These are phyloP conservation scores for Emericellopsis terricola DNA, from an alignment of 495 filamentous ascomycete genomes.

Conservation along the genomic window DNA sequence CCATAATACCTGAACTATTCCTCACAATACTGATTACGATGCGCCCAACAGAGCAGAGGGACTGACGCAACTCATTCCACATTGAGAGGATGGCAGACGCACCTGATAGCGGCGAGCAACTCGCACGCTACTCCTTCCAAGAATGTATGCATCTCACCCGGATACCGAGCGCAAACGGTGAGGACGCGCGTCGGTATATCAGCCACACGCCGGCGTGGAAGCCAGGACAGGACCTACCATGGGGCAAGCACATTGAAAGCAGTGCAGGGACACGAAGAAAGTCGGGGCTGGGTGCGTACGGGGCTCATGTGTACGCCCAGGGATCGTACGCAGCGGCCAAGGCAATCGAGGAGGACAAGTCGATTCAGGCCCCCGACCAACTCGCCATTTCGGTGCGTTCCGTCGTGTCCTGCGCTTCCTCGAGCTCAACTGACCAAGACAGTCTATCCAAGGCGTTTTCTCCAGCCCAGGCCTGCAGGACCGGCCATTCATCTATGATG, in stretches of 20 bases:
- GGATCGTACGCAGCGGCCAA: conserved; percentile 41
- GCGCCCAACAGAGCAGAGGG: too few relatives aligned
- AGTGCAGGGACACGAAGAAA: not conserved
- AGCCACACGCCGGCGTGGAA: conserved; percentile 1
- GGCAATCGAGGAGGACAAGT: conserved; percentile 22
- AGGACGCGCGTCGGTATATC: not conserved
- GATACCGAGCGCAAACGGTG: not conserved
- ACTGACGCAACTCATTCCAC: too few relatives aligned
- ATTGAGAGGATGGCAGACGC: too few relatives aligned
- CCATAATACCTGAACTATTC: too few relatives aligned
- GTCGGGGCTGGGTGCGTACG: conserved; percentile 23
- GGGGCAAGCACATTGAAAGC: not conserved
- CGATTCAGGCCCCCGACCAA: too few relatives aligned
- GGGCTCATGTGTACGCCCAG: conserved; percentile 53
- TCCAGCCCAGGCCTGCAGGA: conserved; percentile 32
- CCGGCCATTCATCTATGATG: conserved; percentile 41
- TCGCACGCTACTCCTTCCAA: not conserved
- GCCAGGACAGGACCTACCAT: not conserved
- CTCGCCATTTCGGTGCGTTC: too few relatives aligned
- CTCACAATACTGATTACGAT: too few relatives aligned
- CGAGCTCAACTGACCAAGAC: too few relatives aligned
- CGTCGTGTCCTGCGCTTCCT: too few relatives aligned
- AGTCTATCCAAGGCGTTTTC: conserved; percentile 55
- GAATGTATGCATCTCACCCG: not conserved
- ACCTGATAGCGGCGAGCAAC: too few relatives aligned